phyloP scores from a whole-genome alignment of 345 rosid species.

The Hevea brasiliensis region DNA sequence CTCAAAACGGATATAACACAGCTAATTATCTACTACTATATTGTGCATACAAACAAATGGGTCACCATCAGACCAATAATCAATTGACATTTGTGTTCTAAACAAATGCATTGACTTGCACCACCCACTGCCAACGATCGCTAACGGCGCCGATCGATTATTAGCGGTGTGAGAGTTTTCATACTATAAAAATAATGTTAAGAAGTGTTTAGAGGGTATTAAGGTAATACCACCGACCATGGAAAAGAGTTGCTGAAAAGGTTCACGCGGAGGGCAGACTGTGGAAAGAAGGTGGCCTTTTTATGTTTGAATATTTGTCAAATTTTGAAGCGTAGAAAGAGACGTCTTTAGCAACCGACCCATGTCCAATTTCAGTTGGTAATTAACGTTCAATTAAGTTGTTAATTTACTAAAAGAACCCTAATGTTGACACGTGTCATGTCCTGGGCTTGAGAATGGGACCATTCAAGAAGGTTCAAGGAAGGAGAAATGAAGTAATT shows the following conservation, averaged over 20 bases:
- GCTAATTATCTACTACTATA: conserved; percentile 8
- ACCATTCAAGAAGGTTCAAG: no score
- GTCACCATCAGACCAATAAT: conserved; percentile 3
- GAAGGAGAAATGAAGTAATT: no score
- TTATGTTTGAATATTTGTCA: not conserved
- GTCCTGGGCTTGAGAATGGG: not conserved
- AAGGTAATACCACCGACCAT: conserved; percentile 16
- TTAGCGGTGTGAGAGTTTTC: no score
- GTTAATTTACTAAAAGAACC: conserved; percentile 7
- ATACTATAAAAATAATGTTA: not conserved
- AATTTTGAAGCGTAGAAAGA: not conserved
- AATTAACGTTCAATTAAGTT: not conserved
- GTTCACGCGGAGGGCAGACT: conserved; percentile 27
- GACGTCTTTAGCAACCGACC: conserved; percentile 26
- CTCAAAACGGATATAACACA: conserved; percentile 22
- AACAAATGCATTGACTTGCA: not conserved
- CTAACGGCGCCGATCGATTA: not conserved
- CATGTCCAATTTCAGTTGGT: not conserved
- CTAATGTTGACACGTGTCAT: conserved; percentile 5
- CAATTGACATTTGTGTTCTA: conserved; percentile 10
- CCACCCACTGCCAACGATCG: no score
- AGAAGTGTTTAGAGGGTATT: conserved; percentile 9
- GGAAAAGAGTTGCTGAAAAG: conserved; percentile 16
- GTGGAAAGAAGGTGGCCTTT: conserved; percentile 17
- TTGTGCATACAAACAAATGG: not conserved